A percentile compares a stretch with the other conserved stretches of the same genome.
Conservation (phyloP, 169 alveolate species). For the Neospora caninum region DNA sequence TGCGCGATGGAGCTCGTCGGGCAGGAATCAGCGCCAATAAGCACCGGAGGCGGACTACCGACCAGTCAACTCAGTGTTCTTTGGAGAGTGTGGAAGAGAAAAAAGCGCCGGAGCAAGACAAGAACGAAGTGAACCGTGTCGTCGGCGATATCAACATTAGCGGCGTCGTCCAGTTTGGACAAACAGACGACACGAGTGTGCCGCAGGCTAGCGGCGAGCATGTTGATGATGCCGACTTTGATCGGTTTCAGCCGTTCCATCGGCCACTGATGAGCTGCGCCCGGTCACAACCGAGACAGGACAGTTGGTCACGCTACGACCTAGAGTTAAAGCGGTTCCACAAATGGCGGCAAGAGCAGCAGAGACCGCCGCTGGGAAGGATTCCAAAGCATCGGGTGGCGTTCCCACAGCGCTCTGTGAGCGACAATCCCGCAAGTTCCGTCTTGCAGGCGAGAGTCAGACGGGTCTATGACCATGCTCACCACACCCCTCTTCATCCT, state of each 20-base stretch:
- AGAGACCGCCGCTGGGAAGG: neutral
- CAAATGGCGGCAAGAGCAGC: slow-evolving; percentile 9
- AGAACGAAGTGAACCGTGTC: slow-evolving; percentile 10
- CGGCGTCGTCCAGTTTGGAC: neutral
- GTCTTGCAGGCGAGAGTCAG: slow-evolving; percentile 1
- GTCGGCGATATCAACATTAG: slow-evolving; percentile 23
- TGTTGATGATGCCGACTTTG: neutral
- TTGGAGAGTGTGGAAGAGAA: neutral
- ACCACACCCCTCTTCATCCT: neutral
- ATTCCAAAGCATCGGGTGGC: slow-evolving; percentile 10
- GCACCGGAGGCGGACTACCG: neutral
- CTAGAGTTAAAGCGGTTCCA: neutral
- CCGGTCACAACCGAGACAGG: neutral
- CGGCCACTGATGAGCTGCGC: neutral
- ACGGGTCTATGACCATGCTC: slow-evolving; percentile 15
- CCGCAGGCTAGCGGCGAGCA: neutral
- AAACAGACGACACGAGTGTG: neutral
- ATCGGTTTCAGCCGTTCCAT: neutral
- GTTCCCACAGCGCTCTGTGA: neutral
- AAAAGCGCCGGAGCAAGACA: neutral
- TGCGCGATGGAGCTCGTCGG: slow-evolving; percentile 32
- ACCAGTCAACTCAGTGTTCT: neutral
- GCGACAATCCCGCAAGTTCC: neutral
- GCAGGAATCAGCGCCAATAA: neutral
- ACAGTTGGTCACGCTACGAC: slow-evolving; percentile 27